Base-by-base conservation (phyloP, 805 yeast genomes). In the Suhomyces kilbournensis region DNA sequence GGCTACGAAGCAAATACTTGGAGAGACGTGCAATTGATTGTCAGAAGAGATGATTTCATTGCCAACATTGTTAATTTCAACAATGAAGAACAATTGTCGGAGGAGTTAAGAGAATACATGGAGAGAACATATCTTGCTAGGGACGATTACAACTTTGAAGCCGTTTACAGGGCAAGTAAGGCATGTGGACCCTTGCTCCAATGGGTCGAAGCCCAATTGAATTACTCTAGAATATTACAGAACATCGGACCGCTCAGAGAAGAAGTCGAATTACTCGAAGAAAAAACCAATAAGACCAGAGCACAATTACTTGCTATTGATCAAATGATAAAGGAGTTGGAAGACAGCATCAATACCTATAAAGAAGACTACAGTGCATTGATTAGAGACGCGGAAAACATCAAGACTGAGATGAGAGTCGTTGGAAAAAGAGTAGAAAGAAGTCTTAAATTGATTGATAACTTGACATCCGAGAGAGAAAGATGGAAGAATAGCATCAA, bases 131-230 rank as follows among this genome's bases (percentile, higher is more conserved):
- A 87, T 60, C 67, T 92, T 9, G 72, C 85, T 0, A 72, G 83
- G 50, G 79, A 84, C 0, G 86, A 82, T 48, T 92, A 80, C 64
- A 89, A 81, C 40, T 86, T 71, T 60, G 91, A 85, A 46, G 70
- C 88, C 0, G 96, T 90, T 0, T 82, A 88, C 60, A 75, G 97
- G 39, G 98, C 98, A 4, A 87, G 96, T 67, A 90, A 88, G 62
- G 97, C 97, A 0, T 90, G 97, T 71, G 98, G 97, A 0, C 98
- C 98, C 0, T 71, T 93, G 34, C 63, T 88, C 17, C 85, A 84
- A 55, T 93, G 98, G 98, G 92, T 91, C 0, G 77, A 78, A 50
- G 97, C 98, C 0, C 97, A 93, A 57, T 74, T 91, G n/a, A 72
- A 77, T n/a, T 93, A 86, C 62, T 80, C 93, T 0, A 62, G 80